Conservation (phyloP, 495 filamentous ascomycete genomes). For the Podospora fimiseda region DNA sequence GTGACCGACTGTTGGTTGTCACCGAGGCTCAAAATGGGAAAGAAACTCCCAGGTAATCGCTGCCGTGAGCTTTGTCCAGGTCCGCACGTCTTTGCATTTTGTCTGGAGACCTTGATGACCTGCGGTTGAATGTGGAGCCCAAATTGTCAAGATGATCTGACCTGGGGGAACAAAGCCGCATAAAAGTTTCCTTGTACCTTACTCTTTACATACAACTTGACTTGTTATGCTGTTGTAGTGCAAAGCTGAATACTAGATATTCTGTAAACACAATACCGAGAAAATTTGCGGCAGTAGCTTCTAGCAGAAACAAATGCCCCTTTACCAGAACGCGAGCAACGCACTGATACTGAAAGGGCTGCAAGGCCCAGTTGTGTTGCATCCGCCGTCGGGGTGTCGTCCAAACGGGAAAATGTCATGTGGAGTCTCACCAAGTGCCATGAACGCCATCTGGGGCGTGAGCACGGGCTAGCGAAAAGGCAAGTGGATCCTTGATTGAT, state of each 20-base stretch:
- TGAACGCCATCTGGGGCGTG: constrained; percentile 8
- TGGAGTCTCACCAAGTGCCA: background rate
- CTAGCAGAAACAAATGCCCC: background rate
- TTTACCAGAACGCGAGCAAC: background rate
- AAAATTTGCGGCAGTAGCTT: too few species aligned
- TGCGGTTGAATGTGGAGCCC: background rate
- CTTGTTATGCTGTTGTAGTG: too few species aligned
- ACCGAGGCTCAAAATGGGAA: background rate
- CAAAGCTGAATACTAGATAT: too few species aligned
- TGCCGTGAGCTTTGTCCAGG: background rate
- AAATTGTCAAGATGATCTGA: background rate
- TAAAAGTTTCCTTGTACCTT: background rate
- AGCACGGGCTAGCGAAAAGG: constrained; percentile 4
- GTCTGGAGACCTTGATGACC: background rate
- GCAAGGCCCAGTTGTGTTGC: constrained; percentile 1
- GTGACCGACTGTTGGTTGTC: background rate
- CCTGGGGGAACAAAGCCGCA: background rate
- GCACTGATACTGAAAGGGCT: constrained; percentile 1
- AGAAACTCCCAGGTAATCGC: background rate
- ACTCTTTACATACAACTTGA: too few species aligned
- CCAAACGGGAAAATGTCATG: constrained; percentile 9
- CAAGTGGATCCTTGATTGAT: constrained; percentile 13
- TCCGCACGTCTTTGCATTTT: background rate
- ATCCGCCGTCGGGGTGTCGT: constrained; percentile 6
- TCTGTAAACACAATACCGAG: too few species aligned